phyloP scores from a whole-genome alignment of 345 rosid species.

The Hevea brasiliensis region DNA sequence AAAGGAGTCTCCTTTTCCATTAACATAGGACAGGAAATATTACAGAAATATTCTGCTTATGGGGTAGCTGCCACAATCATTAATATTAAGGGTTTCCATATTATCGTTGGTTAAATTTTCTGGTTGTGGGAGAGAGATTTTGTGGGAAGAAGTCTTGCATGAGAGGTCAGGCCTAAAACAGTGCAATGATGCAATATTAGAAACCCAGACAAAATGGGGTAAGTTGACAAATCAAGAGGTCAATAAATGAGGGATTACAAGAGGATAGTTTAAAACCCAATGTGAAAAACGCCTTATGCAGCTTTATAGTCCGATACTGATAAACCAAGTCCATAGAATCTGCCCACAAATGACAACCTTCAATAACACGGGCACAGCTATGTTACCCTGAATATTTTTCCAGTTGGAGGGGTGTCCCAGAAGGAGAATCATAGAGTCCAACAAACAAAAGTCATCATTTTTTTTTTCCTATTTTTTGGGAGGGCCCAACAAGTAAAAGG shows the following conservation, averaged over 20 bases:
- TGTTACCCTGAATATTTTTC: neutral
- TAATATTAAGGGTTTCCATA: too few species aligned
- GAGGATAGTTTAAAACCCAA: conserved; percentile 5
- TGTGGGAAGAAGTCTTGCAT: neutral
- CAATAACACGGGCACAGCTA: neutral
- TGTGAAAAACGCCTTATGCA: neutral
- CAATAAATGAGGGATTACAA: neutral
- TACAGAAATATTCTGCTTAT: too few species aligned
- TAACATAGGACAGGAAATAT: too few species aligned
- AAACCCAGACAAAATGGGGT: conserved; percentile 10
- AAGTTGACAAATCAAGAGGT: neutral
- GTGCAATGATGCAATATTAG: neutral
- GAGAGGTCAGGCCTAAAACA: neutral
- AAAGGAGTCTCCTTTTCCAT: too few species aligned
- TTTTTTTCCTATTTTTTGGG: too few species aligned
- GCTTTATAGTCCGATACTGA: neutral
- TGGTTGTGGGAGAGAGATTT: neutral
- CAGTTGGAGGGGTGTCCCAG: neutral
- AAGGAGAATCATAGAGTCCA: neutral
- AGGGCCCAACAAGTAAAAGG: neutral
- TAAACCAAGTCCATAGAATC: neutral
- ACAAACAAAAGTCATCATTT: neutral
- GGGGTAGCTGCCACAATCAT: too few species aligned
- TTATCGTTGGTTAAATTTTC: too few species aligned
- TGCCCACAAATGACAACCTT: conserved; percentile 9